Evolutionary conservation across 2,329 filamentous ascomycete species (phyloP), one percentile per base, ranked within the genome.

Genomic region (Pseudocercospora cruenta): DNA sequence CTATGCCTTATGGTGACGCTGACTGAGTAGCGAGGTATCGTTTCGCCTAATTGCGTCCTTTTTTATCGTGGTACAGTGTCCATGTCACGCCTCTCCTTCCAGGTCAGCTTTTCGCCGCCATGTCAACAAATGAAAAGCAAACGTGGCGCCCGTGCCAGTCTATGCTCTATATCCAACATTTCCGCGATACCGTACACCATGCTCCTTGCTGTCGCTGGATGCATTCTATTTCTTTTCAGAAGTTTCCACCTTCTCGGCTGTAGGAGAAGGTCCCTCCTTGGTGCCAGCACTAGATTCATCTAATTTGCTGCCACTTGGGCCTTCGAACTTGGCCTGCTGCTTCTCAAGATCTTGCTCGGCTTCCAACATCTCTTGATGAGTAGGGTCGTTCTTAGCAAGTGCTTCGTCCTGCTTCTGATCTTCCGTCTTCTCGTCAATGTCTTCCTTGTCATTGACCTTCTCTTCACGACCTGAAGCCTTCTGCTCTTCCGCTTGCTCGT

Each of bases 361-460:
- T 36, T 73, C 72, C n/a, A 66, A 66, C 68, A 72, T 70, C 24
- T 72, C 70, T 8, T 51, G 28, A 9, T 64, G 60, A 1, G 67
- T 67, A 4, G 64, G 49, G 14, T 66, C 63, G 24, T 64, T 62
- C 39, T 73, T 69, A 10, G 66, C 66, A 8, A 77, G 66, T 12
- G 74, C 74, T 22, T 72, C 71, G 14, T 74, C 71, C 58, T 76
- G 73, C 55, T 69, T 71, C 36, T 62, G 66, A 21, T 77, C 76
- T 67, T 89, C 86, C 71, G 97, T 93, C 82, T 94, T 93, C 80
- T 98, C 95, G 75, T 98, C 94, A 73, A 98, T 98, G 77, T 98
- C 87, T 68, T 97, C 92, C 31, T 89, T 88, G 74, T 98, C 95
- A 76, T 93, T 91, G 12, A 78, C 72, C 7, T 70, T 70, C 54